Evolutionary conservation across 179 eudicot species (phyloP).

Genomic region (Vitellaria paradoxa): DNA sequence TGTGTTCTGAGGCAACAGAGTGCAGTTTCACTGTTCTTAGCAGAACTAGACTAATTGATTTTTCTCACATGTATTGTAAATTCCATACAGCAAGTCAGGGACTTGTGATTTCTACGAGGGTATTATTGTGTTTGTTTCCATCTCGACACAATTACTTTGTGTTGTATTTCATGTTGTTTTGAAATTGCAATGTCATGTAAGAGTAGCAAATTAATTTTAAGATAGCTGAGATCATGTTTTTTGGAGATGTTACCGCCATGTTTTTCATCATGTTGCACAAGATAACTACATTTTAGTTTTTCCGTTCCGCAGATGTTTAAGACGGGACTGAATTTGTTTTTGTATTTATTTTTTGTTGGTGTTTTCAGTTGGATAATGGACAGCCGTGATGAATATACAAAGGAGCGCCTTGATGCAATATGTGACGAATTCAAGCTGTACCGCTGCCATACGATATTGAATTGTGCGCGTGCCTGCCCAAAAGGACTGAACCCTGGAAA

Average conservation of each 20-base stretch:
- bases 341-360: conserved; percentile 2
- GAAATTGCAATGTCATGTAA: neutral
- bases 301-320: neutral
- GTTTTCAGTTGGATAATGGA: conserved; percentile 95
- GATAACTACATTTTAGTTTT: neutral
- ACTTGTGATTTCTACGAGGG: neutral
- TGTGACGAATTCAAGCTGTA: conserved; percentile 95
- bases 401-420: conserved; percentile 86
- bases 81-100: neutral
- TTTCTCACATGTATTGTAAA: neutral
- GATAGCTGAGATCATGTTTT: neutral
- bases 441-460: conserved; percentile 95
- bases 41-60: neutral
- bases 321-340: conserved; percentile 1
- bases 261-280: neutral
- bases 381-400: conserved; percentile 96
- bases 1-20: neutral
- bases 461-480: conserved; percentile 95
- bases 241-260: neutral
- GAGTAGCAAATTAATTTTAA: neutral
- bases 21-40: neutral
- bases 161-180: neutral
- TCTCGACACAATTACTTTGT: neutral
- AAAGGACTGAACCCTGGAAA: conserved; percentile 96
- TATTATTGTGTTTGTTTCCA: neutral